Evolutionary conservation across 2,329 filamentous ascomycete species (phyloP), one percentile per base, ranked within the genome.

Genomic region (Nannizzia gypsea): DNA sequence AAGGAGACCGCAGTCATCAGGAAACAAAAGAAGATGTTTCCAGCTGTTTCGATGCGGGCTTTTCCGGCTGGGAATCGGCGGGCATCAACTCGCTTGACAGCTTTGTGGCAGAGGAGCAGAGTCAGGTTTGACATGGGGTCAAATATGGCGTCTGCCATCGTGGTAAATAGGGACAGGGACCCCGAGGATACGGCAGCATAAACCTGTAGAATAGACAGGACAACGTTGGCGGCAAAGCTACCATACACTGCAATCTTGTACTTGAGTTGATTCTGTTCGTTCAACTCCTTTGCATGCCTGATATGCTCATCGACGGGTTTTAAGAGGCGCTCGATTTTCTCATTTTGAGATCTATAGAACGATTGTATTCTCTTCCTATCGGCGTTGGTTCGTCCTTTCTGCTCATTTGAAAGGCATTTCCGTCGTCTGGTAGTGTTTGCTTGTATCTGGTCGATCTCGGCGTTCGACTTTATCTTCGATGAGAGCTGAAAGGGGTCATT

Each of bases 11-110:
- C 79, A 20, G 86, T 90, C 93, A 99, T 97, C 67, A 99, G 79
- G 73, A 95, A 95, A 74, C 90, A 96, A 74, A 99, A 99, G 62
- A 87, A 84, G 64, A 97, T 96, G 69, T 97, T 99, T 58, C 93
- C 93, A 0, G 91, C 89, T 0, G 91, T 97, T 74, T 97, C 92
- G 63, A 99, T 88, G 31, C 93, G 86, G 3, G 91, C 90, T 72
- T 96, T 96, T 64, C 92, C 92, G 0, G 88, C 90, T 0, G 92
- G 92, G 70, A 95, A 99, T 54, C 88, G 87, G 57, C 85, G 83
- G 1, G 88, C 83, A 67, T 99, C 90, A 42, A 97, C 92, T 58
- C 83, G 85, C 67, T 87, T 88, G 65, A 96, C 90, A 56, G 93
- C 92, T 56, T 92, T 89, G 72, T 91, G 87, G 62, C 87, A 90